A percentile compares a stretch with the other conserved stretches of the same genome.
phyloP scores from a whole-genome alignment of 768 basidiomycete genomes.

The Rhodotorula toruloides region DNA sequence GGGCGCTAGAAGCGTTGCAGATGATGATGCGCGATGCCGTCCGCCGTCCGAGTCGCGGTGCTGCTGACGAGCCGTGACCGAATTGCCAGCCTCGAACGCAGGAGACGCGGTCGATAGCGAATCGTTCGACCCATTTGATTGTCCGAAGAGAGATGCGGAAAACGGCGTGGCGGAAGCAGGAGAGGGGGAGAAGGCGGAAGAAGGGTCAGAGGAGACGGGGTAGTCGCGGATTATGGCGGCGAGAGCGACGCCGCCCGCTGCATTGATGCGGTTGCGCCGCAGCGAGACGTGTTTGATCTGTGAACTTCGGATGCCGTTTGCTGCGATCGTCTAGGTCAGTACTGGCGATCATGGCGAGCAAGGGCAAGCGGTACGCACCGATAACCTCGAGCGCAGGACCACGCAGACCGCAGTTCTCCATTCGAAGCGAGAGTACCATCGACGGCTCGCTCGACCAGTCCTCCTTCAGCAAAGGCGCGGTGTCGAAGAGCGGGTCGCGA shows the following conservation, averaged over 20 bases:
- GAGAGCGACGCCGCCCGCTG: conserved; percentile 79
- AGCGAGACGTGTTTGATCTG: conserved; percentile 82
- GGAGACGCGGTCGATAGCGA: not conserved
- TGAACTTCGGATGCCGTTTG: conserved; percentile 74
- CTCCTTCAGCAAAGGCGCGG: conserved; percentile 47
- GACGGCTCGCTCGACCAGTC: conserved; percentile 7
- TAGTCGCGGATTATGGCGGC: conserved; percentile 97
- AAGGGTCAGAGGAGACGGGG: conserved; percentile 30
- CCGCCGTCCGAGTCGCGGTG: not conserved
- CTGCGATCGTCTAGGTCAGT: conserved; percentile 48
- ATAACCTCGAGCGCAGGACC: conserved; percentile 70
- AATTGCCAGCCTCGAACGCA: conserved; percentile 13
- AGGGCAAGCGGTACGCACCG: conserved; percentile 53
- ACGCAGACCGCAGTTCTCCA: conserved; percentile 79
- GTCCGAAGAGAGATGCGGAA: not conserved
- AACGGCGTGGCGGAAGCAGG: not conserved
- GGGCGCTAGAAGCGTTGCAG: not conserved
- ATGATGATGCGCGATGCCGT: not conserved
- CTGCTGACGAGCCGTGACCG: conserved; percentile 32
- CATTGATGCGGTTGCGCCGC: conserved; percentile 77
- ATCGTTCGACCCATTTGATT: not conserved
- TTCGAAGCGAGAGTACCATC: conserved; percentile 61
- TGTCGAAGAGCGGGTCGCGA: conserved; percentile 41
- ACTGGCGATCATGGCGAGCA: not conserved
- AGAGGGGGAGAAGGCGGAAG: not conserved